phyloP scores from a whole-genome alignment of 148 eudicot genomes.

The Pharnaceum exiguum region DNA sequence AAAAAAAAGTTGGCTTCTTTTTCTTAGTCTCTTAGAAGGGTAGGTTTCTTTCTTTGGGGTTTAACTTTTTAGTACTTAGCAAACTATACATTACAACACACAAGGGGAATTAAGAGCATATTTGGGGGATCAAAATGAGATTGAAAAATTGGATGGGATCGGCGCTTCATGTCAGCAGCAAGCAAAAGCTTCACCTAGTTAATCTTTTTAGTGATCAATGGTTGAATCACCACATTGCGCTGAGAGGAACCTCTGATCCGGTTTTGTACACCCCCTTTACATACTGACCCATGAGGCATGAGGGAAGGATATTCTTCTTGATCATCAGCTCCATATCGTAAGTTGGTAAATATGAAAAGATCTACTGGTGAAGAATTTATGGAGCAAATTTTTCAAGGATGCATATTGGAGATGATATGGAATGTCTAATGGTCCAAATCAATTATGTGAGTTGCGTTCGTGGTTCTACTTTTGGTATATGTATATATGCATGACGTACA shows the following conservation, averaged over 20 bases:
- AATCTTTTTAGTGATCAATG: background rate
- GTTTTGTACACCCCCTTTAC: conserved; percentile 10
- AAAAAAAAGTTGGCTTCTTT: conserved; percentile 1
- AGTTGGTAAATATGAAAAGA: background rate
- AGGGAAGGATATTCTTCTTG: background rate
- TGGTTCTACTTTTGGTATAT: conserved; percentile 11
- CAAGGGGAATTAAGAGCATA: conserved; percentile 8
- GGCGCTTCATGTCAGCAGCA: conserved; percentile 93
- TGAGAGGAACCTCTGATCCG: conserved; percentile 96
- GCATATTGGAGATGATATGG: background rate
- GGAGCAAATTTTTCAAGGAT: conserved; percentile 5
- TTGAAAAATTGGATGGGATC: conserved; percentile 15
- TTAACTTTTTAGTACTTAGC: conserved; percentile 16
- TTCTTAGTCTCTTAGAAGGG: background rate
- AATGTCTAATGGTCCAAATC: conserved; percentile 10
- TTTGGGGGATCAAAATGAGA: background rate
- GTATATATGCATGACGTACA: conserved; percentile 21
- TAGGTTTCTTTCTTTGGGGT: conserved; percentile 6
- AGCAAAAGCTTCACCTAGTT: conserved; percentile 11
- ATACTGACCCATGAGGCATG: background rate
- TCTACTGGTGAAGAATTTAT: background rate
- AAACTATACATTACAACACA: conserved; percentile 14
- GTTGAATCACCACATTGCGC: conserved; percentile 35
- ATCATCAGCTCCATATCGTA: background rate
- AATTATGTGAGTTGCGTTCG: conserved; percentile 13